Evolutionary conservation across 805 yeast genomes (phyloP).

Genomic region (Schizosaccharomyces japonicus): DNA sequence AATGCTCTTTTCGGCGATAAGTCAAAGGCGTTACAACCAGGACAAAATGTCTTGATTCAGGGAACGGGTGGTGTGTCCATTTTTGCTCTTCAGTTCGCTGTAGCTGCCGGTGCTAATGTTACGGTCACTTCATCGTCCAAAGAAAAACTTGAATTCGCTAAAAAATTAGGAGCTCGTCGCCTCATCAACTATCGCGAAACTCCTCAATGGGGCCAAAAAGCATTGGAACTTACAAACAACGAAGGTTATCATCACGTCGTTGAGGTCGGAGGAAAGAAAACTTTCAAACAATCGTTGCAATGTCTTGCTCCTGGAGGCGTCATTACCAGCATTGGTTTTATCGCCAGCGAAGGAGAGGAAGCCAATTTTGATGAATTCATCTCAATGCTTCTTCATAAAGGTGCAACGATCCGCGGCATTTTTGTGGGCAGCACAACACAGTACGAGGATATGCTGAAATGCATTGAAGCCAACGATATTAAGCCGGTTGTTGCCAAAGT

Average conservation of each 20-base stretch:
- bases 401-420: constrained; percentile 8
- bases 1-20: constrained; percentile 9
- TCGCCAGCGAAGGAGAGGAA: constrained; percentile 6
- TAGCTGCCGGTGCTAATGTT: constrained; percentile 14
- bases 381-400: background rate
- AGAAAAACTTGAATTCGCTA: constrained; percentile 9
- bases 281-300: constrained; percentile 6
- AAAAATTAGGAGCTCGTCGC: constrained; percentile 9
- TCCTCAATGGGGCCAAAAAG: constrained; percentile 9
- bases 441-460: constrained; percentile 7
- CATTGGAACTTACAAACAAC: background rate
- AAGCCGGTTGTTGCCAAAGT: constrained; percentile 8
- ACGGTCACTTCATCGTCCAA: constrained; percentile 10
- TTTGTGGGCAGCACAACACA: constrained; percentile 8
- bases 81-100: constrained; percentile 16
- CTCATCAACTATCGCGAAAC: constrained; percentile 8
- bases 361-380: background rate
- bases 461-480: constrained; percentile 5
- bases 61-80: constrained; percentile 42
- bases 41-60: constrained; percentile 9
- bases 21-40: constrained; percentile 5
- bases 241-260: constrained; percentile 7
- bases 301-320: background rate
- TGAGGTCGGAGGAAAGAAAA: constrained; percentile 12
- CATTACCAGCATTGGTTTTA: constrained; percentile 9